Conservation (phyloP, 2,329 filamentous ascomycete species). For the Scedosporium minutisporum region DNA sequence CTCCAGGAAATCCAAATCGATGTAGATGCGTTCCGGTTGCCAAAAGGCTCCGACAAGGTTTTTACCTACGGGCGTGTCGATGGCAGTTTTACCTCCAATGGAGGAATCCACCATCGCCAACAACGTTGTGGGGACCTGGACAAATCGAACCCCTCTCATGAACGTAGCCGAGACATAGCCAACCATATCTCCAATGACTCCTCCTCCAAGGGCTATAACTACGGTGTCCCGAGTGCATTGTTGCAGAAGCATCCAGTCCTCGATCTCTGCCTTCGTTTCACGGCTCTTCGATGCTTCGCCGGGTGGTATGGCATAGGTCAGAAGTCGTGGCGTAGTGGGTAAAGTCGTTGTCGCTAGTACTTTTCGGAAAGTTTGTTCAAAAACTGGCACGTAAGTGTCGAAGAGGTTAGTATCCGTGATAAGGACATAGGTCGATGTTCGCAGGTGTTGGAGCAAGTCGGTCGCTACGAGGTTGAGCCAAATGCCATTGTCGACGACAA, state of each 20-base stretch:
- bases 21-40: slow-evolving; percentile 90
- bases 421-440: slow-evolving; percentile 87
- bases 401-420: slow-evolving; percentile 93
- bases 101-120: slow-evolving; percentile 97
- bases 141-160: slow-evolving; percentile 93
- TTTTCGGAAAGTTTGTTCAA: slow-evolving; percentile 38
- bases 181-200: slow-evolving; percentile 96
- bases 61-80: slow-evolving; percentile 92
- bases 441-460: slow-evolving; percentile 68
- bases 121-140: slow-evolving; percentile 91
- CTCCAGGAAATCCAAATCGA: slow-evolving; percentile 85
- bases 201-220: slow-evolving; percentile 86
- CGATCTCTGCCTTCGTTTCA: slow-evolving; percentile 87
- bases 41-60: slow-evolving; percentile 94
- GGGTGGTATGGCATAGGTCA: slow-evolving; percentile 79
- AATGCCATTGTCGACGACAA: slow-evolving; percentile 83
- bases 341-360: slow-evolving; percentile 15
- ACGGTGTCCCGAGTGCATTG: slow-evolving; percentile 93
- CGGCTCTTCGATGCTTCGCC: slow-evolving; percentile 91
- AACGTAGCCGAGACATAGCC: slow-evolving; percentile 96
- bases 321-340: slow-evolving; percentile 51
- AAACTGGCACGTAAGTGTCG: slow-evolving; percentile 69
- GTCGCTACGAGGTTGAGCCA: slow-evolving; percentile 74
- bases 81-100: slow-evolving; percentile 96
- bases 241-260: slow-evolving; percentile 92